Base-by-base conservation (phyloP, 176 grass and related monocot species). In the Aegilops bicornis region DNA sequence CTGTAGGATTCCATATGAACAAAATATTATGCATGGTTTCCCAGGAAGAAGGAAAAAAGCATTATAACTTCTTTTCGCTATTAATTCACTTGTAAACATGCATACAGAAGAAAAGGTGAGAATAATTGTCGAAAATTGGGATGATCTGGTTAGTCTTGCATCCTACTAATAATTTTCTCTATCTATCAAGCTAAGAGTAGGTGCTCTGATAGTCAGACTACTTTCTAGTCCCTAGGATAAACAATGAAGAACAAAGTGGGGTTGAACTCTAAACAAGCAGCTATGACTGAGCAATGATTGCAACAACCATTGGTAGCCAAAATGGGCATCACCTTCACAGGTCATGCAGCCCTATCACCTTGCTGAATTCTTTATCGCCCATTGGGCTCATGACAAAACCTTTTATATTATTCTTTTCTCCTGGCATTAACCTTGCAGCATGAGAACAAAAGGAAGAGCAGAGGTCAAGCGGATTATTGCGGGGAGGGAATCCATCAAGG, bases 211-310 rank as follows among this genome's bases (percentile, higher is more conserved):
- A 79, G 74, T 83, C 67, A 87, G 67, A 87, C 80, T 79, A 23
- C 75, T 90, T 79, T 84, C 66, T 66, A 69, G 69, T 24, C 36
- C 54, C 43, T 67, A 83, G 39, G 66, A 63, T 52, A 81, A 87
- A 75, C 22, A 61, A 87, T 70, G 17, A 64, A 76, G 72, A 67
- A 80, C 36, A 10, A 75, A 76, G 19, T 7, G 6, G 52, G 35
- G 31, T 84, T 84, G 73, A 31, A 40, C 29, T 50, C 47, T 88
- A 70, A 40, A 91, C 37, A 77, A 85, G 70, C 14, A 66, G 70
- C 77, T 88, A 77, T 82, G 78, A 88, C 81, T 82, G 72, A 65
- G 52, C 70, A 85, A 88, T 85, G 82, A 85, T 91, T 85, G 90
- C 77, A 72, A 77, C 77, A 35, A 81, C 63, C 78, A 85, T 82